Evolutionary conservation across 2,329 filamentous ascomycete genomes (phyloP).

Genomic region (Xylariaceae sp.): DNA sequence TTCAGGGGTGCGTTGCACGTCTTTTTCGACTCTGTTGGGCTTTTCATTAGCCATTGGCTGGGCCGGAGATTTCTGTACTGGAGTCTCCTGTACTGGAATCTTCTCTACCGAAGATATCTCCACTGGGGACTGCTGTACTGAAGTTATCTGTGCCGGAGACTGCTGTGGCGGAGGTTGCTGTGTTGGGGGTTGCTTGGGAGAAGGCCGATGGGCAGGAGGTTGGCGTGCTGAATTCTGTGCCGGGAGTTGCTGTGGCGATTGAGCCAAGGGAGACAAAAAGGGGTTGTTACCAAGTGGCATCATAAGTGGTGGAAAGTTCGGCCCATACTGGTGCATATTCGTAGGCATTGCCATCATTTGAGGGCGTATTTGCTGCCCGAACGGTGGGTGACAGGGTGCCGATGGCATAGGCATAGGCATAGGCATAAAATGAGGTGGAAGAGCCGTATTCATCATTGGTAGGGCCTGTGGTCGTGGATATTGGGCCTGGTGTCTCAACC

Average conservation of each 20-base stretch:
- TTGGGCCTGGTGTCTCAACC: constrained; percentile 29
- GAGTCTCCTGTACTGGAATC: background rate
- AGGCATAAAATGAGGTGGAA: constrained; percentile 22
- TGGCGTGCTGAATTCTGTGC: background rate
- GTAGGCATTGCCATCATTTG: constrained; percentile 28
- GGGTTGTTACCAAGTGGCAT: constrained; percentile 24
- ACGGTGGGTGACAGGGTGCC: constrained; percentile 22
- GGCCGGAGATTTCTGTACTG: background rate
- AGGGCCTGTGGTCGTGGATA: constrained; percentile 26
- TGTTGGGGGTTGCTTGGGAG: too few relatives aligned
- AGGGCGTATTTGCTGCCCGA: constrained; percentile 25
- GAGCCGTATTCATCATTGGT: constrained; percentile 23
- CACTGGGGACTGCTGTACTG: background rate
- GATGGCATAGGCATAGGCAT: constrained; percentile 11
- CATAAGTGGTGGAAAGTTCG: constrained; percentile 27
- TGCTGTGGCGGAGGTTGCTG: background rate
- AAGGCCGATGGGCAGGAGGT: background rate
- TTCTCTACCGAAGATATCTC: background rate
- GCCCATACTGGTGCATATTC: constrained; percentile 21
- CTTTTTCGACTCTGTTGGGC: background rate
- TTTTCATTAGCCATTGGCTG: background rate
- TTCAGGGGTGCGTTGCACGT: background rate
- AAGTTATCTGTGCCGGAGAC: background rate
- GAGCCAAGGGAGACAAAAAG: constrained; percentile 20
- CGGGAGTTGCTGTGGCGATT: constrained; percentile 5